Base-by-base conservation (phyloP, 2,329 filamentous ascomycete species). In the Scedosporium boydii region DNA sequence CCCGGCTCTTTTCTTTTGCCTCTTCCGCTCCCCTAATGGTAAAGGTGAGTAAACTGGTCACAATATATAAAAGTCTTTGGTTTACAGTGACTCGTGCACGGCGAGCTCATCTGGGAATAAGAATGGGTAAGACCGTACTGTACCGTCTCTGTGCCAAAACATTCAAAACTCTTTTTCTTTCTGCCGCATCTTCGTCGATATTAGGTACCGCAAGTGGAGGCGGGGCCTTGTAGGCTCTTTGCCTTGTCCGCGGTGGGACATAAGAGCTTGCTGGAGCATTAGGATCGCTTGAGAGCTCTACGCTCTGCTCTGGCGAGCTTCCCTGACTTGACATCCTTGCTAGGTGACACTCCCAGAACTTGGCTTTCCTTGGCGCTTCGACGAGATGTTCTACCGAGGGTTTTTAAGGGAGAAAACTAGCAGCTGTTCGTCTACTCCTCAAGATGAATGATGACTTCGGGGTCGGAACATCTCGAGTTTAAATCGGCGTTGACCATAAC, bases 71-170 rank as follows among this genome's bases (percentile, higher is more conserved):
- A 5, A 14, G 4, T 14, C 10, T 38, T 38, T 29, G 27, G 27
- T 29, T 29, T 29, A 3, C 23, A 23, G 23, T 23, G 29, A 34
- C 29, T 34, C 10, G 34, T 38, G 10, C 34, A 12, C 10, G 10
- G 10, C 10, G 9, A 38, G 10, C 34, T 38, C 10, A 14, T 12
- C 34, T 38, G 10, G 34, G 10, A 38, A 38, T 12, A 3, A 27
- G 51, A 55, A 29, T 14, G 51, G 51, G 51, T 27, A n/a, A 58
- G 27, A 23, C n/a, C 69, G 68, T 66, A 81, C 80, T 73, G 62
- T 84, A 84, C 72, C 81, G 74, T 56, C 82, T 75, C 64, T 84
- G 81, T 1, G 82, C 81, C 42, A 84, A 69, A 9, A 84, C 78
- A 62, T 83, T 83, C 23, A 84, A 65, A 1, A 82, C 73, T 10